Evolutionary conservation across 192 early-diverging fungal species (phyloP).

Genomic region (Coemansia sp.): DNA sequence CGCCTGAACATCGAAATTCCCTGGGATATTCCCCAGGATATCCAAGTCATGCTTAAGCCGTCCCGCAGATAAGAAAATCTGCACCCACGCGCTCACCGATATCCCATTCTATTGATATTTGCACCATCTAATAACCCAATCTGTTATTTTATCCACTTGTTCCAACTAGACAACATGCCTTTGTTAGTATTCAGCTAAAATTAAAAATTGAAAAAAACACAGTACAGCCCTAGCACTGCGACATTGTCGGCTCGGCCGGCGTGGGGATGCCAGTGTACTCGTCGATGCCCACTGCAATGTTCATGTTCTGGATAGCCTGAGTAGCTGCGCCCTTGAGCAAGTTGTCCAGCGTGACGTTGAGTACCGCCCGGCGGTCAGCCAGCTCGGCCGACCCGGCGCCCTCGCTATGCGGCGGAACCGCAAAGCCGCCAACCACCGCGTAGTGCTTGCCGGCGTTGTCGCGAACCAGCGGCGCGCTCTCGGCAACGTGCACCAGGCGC

Average conservation of each 20-base stretch:
- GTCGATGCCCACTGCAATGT: conserved; percentile 84
- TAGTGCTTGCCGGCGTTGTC: conserved; percentile 89
- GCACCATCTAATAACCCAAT: background rate
- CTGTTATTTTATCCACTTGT: background rate
- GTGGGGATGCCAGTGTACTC: conserved; percentile 89
- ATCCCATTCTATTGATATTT: background rate
- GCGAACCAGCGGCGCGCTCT: conserved; percentile 77
- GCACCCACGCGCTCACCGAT: too few species aligned
- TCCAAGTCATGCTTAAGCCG: background rate
- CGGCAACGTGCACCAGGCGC: conserved; percentile 77
- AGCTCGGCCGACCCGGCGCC: conserved; percentile 17
- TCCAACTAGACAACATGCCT: too few species aligned
- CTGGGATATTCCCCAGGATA: conserved; percentile 21
- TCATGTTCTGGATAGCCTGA: conserved; percentile 98
- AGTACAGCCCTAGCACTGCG: conserved; percentile 3
- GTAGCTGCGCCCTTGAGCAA: conserved; percentile 98
- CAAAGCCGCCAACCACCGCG: conserved; percentile 91
- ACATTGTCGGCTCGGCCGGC: conserved; percentile 24
- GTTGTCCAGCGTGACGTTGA: conserved; percentile 94
- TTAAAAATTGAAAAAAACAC: background rate
- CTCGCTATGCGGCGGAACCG: conserved; percentile 56
- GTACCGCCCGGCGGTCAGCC: conserved; percentile 74
- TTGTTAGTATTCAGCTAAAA: too few species aligned
- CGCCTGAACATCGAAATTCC: conserved; percentile 14
- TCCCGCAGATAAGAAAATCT: background rate